Evolutionary conservation across 257 asterid species (phyloP), one percentile per base, ranked within the genome.

Genomic region (Primulina eburnea): DNA sequence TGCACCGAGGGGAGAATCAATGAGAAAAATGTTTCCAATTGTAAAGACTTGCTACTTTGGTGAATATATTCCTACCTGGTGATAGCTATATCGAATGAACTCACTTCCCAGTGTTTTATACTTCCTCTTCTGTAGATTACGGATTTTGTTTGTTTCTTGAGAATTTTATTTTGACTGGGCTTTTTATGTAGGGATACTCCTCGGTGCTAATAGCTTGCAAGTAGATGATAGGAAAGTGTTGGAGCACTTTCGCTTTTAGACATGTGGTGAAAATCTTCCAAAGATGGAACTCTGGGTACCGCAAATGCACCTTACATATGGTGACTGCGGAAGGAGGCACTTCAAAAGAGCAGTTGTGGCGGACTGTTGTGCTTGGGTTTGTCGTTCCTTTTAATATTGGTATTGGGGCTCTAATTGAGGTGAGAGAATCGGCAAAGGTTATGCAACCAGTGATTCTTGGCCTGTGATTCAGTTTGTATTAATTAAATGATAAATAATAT

Each of bases 291-390:
- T 71, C 95, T 86, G 62, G 96, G 99, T 47, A 90, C 99, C 76
- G 73, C 99, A 57, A 82, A 73, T 81, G 91, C 96, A 53, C 99
- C 99, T 14, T 89, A 75, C 97, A 94, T 78, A 91, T 91, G 97
- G 96, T 89, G 73, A 83, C 95, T 69, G 83, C 86, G 43, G 97
- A 85, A 83, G 96, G 96, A 21, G 88, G 50, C 84, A 90, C 71
- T 84, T 91, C 63, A n/a, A 91, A 94, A 78, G 95, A 90, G 69
- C 97, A 91, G 82, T 70, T 90, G 59, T 94, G 97, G 97, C 87
- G 97, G 65, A 91, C 97, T 1, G 61, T 93, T 68, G 99, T 67
- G 84, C 86, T 80, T 90, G 79, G 97, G 96, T 55, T 7, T 89
- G 85, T 78, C 82, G 57, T 90, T 90, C 84, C 92, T 90, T 71